phyloP scores from a whole-genome alignment of 441 rosid species.

The Viola pubescens region DNA sequence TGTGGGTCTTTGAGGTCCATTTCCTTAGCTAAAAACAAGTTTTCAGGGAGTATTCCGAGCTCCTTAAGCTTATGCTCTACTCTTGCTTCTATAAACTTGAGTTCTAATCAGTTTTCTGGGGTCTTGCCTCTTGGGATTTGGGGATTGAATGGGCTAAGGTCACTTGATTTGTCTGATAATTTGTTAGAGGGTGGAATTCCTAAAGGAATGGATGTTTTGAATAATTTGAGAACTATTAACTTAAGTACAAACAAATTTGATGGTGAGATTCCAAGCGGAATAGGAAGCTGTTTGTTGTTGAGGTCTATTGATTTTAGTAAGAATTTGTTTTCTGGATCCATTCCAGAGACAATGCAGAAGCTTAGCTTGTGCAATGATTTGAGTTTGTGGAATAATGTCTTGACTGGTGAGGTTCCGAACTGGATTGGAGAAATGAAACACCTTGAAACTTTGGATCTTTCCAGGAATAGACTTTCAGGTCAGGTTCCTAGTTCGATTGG shows the following conservation, averaged over 20 bases:
- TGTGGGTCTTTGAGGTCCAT: constrained; percentile 63
- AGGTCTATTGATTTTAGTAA: constrained; percentile 50
- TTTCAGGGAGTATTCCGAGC: constrained; percentile 60
- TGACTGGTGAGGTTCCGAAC: constrained; percentile 54
- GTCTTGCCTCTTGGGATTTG: constrained; percentile 50
- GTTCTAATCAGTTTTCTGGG: constrained; percentile 68
- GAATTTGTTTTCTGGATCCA: constrained; percentile 56
- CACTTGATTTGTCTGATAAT: constrained; percentile 62
- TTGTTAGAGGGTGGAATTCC: constrained; percentile 59
- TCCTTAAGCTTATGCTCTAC: constrained; percentile 54
- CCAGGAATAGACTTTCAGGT: constrained; percentile 58
- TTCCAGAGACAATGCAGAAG: constrained; percentile 58
- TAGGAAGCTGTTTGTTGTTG: constrained; percentile 54
- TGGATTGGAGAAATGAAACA: constrained; percentile 63
- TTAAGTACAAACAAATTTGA: constrained; percentile 50
- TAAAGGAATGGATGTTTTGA: constrained; percentile 43
- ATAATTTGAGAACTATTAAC: constrained; percentile 45
- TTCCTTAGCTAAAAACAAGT: constrained; percentile 61
- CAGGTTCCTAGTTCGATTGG: constrained; percentile 60
- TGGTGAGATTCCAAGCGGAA: constrained; percentile 51
- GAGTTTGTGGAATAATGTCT: constrained; percentile 44
- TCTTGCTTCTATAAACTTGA: constrained; percentile 50
- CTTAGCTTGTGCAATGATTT: constrained; percentile 41
- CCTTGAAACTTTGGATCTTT: constrained; percentile 73
- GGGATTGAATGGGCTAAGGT: constrained; percentile 49